Percentiles rank a stretch among this genome's conserved stretches.
phyloP scores from a whole-genome alignment of 1,139 yeast genomes.

The Yamadazyma sp. region DNA sequence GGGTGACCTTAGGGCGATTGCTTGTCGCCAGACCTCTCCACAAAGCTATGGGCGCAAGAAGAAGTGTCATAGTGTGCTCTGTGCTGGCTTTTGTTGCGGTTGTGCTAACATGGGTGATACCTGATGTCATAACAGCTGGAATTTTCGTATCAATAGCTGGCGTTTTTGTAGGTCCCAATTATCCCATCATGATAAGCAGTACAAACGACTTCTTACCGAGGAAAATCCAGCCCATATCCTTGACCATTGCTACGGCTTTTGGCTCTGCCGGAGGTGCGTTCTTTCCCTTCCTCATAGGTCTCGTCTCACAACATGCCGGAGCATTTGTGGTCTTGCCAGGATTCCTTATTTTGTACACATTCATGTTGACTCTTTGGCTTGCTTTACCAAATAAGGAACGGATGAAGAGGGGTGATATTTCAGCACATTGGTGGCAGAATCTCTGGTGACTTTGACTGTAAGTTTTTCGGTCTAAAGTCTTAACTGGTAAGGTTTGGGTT shows the following conservation, averaged over 20 bases:
- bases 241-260: constrained; percentile 57
- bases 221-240: constrained; percentile 51
- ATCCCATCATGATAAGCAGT: constrained; percentile 52
- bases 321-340: constrained; percentile 57
- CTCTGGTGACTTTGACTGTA: constrained; percentile 21
- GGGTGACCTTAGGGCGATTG: constrained; percentile 61
- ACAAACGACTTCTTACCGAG: constrained; percentile 50
- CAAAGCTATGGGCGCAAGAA: constrained; percentile 44
- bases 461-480: too few species aligned
- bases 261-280: constrained; percentile 63
- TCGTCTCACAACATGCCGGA: constrained; percentile 48
- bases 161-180: constrained; percentile 51
- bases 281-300: constrained; percentile 57
- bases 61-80: constrained; percentile 42
- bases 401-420: constrained; percentile 5
- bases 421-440: constrained; percentile 16
- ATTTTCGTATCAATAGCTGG: constrained; percentile 50
- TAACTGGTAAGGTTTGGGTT: too few species aligned
- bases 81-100: constrained; percentile 34
- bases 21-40: constrained; percentile 42
- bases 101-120: constrained; percentile 45
- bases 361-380: constrained; percentile 45
- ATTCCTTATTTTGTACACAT: constrained; percentile 37
- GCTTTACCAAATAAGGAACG: constrained; percentile 40
- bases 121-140: constrained; percentile 41